Percentiles rank a stretch among this genome's conserved stretches.
Conservation (phyloP, 106 monocot genomes). For the Allium cepa region DNA sequence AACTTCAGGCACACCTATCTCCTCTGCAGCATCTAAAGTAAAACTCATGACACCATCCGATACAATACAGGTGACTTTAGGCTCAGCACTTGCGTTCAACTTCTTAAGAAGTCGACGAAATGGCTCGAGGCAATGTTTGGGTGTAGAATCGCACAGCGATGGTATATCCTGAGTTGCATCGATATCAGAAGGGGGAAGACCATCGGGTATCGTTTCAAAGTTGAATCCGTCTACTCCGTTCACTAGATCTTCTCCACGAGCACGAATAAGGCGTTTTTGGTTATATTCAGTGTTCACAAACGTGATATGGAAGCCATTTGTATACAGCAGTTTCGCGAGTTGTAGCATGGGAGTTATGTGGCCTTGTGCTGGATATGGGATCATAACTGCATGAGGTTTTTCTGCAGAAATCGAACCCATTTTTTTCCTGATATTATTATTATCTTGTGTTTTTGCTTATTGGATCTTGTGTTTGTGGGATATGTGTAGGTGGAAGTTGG, state of each 20-base stretch:
- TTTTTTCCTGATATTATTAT: background rate
- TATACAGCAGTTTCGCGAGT: constrained; percentile 25
- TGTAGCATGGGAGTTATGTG: constrained; percentile 19
- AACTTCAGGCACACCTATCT: constrained; percentile 7
- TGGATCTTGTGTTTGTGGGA: too few relatives aligned
- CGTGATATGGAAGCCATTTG: constrained; percentile 23
- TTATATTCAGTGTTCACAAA: constrained; percentile 21
- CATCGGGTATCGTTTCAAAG: constrained; percentile 18
- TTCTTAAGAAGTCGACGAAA: constrained; percentile 6
- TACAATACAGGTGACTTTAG: constrained; percentile 14
- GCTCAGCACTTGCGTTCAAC: background rate
- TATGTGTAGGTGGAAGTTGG: too few relatives aligned
- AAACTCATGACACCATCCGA: constrained; percentile 25
- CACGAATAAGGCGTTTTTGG: background rate
- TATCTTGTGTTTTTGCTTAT: too few relatives aligned
- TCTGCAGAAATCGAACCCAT: constrained; percentile 8
- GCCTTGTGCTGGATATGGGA: constrained; percentile 19
- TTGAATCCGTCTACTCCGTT: constrained; percentile 6
- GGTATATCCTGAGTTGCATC: constrained; percentile 12
- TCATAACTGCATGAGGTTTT: constrained; percentile 19
- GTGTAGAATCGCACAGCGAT: background rate
- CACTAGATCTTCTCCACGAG: background rate
- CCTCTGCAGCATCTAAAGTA: constrained; percentile 4
- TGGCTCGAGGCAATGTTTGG: background rate
- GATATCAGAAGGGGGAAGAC: constrained; percentile 13